Conservation (phyloP, 331 rosid species). For the Stylosanthes scabra region DNA sequence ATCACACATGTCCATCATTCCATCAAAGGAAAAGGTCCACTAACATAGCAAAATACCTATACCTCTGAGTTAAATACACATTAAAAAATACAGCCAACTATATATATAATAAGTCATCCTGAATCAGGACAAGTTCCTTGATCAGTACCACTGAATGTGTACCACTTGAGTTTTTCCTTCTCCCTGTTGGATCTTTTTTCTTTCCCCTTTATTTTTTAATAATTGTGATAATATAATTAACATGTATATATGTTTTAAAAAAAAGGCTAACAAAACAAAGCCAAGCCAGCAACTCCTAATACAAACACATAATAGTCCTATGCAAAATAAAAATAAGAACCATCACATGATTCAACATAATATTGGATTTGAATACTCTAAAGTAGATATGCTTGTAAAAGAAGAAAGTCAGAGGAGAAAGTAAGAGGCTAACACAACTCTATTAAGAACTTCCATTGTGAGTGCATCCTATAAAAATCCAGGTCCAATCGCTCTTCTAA, state of each 20-base stretch:
- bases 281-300: conserved; percentile 8
- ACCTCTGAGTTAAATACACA: not conserved
- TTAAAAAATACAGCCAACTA: conserved; percentile 3
- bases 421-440: too few relatives aligned
- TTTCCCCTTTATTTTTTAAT: not conserved
- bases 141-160: conserved; percentile 3
- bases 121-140: too few relatives aligned
- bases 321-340: not conserved
- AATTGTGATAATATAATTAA: not conserved
- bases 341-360: not conserved
- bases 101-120: not conserved
- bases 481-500: not conserved
- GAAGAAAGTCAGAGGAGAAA: too few relatives aligned
- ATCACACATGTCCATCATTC: not conserved
- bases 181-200: not conserved
- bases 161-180: not conserved
- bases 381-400: too few relatives aligned
- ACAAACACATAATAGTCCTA: conserved; percentile 17
- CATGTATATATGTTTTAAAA: too few relatives aligned
- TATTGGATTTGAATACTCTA: not conserved
- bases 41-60: conserved; percentile 23
- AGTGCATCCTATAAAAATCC: too few relatives aligned
- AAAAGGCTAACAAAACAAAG: conserved; percentile 1
- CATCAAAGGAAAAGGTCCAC: conserved; percentile 5
- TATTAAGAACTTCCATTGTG: too few relatives aligned